Evolutionary conservation across 441 rosid genomes (phyloP).

Genomic region (Rhodomyrtus psidioides): DNA sequence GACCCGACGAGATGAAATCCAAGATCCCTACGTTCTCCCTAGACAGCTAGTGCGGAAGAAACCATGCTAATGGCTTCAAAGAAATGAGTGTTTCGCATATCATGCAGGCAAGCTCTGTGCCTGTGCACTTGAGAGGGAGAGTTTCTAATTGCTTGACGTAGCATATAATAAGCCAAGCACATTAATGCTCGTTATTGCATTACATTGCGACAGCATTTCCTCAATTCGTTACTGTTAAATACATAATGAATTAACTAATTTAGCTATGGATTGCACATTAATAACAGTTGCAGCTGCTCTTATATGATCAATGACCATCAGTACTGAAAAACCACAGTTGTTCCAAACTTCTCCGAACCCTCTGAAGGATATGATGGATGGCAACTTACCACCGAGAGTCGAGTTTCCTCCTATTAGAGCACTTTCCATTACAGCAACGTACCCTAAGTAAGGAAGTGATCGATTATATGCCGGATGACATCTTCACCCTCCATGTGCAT

Average conservation of each 20-base stretch:
- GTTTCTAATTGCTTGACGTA: background rate
- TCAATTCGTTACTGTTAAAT: background rate
- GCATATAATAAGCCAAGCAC: background rate
- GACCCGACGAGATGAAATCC: background rate
- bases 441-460: constrained; percentile 52
- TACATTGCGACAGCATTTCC: background rate
- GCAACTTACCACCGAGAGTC: background rate
- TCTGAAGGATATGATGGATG: background rate
- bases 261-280: background rate
- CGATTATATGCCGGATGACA: constrained; percentile 76
- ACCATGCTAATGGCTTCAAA: background rate
- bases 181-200: background rate
- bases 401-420: background rate
- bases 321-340: background rate
- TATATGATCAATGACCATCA: background rate
- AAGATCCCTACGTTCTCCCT: background rate
- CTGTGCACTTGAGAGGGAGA: background rate
- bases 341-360: background rate
- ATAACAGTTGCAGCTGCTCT: background rate
- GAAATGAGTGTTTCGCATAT: background rate
- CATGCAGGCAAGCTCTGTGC: background rate
- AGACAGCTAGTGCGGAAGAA: background rate
- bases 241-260: background rate
- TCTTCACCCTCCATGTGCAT: constrained; percentile 84
- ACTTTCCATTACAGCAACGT: background rate